Base-by-base conservation (phyloP, 495 filamentous ascomycete species). In the Chaetomium tenue region DNA sequence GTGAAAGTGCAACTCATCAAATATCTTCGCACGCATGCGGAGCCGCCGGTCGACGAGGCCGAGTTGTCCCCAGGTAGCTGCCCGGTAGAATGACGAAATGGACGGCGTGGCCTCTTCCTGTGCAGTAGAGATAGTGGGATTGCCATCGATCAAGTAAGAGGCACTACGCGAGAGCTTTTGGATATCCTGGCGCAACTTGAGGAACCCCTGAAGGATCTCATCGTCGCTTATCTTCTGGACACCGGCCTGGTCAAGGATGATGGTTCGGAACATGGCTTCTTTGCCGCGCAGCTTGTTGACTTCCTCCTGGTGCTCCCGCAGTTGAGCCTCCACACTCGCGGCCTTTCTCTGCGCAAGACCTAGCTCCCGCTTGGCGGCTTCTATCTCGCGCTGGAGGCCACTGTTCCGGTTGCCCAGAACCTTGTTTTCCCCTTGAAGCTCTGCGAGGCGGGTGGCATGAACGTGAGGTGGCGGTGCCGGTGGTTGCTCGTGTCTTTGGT, bases 181-280 rank as follows among this genome's bases (percentile, higher is more conserved):
- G 40, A 44, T 18, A 18, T 44, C 16, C 5, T 44, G 40, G 8
- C 47, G 47, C 47, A 50, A 9, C 3, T 50, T 50, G 3, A 50
- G 16, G 20, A 50, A 50, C 47, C 47, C 47, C 9, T 50, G 47
- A 20, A 50, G 18, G 47, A 50, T 50, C 8, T 50, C 47, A 20
- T 50, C 47, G 20, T 50, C 47, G 20, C n/a, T 50, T 2, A 50
- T 20, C 23, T 50, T 20, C 47, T 50, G 47, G 9, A 50, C 22
- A 20, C 47, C 20, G n/a, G 47, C 47, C 20, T 50, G 47, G 47
- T 50, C 47, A 5, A 50, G 47, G 20, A 50, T 50, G 18, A 50
- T 50, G 47, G 16, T 50, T 20, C 47, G 47, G 47, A 50, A 22
- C 47, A 50, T 50, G 47, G 47, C 47, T 50, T 50, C 47, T 20